Conservation (phyloP, 2,329 filamentous ascomycete genomes). For the Cladosporium sp. region DNA sequence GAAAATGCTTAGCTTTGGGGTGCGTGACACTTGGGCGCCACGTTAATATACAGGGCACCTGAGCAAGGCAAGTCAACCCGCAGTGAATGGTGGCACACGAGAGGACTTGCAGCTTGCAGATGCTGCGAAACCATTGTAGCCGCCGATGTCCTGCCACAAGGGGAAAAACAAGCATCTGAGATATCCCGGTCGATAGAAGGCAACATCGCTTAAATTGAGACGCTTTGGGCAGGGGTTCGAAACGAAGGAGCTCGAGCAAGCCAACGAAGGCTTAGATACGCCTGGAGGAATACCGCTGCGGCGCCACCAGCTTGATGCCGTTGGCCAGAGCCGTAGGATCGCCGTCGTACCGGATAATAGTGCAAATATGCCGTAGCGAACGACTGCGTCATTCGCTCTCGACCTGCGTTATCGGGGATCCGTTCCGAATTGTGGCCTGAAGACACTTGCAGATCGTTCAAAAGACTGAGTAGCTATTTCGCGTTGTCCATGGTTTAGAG, state of each 20-base stretch:
- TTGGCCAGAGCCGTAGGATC: not conserved
- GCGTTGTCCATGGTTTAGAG: no score
- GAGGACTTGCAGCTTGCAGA: not conserved
- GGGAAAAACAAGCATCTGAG: no score
- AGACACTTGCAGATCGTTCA: no score
- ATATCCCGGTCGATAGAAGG: no score
- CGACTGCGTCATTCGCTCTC: no score
- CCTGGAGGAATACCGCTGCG: not conserved
- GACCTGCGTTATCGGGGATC: no score
- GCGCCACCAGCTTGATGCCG: not conserved
- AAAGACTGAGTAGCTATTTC: no score
- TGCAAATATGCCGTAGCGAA: no score
- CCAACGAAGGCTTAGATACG: no score
- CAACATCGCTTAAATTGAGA: not conserved
- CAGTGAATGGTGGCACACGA: not conserved
- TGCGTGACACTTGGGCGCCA: not conserved
- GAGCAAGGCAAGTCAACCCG: not conserved
- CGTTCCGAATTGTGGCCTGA: no score
- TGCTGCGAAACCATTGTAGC: not conserved
- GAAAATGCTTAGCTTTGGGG: not conserved
- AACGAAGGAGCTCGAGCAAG: no score
- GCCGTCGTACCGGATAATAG: no score
- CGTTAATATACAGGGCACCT: not conserved
- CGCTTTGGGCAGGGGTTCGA: not conserved
- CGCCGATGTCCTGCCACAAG: not conserved